These are phyloP conservation scores for Cetraspora pellucida DNA, from an alignment of 192 early-diverging fungal species.

Conservation along the genomic window DNA sequence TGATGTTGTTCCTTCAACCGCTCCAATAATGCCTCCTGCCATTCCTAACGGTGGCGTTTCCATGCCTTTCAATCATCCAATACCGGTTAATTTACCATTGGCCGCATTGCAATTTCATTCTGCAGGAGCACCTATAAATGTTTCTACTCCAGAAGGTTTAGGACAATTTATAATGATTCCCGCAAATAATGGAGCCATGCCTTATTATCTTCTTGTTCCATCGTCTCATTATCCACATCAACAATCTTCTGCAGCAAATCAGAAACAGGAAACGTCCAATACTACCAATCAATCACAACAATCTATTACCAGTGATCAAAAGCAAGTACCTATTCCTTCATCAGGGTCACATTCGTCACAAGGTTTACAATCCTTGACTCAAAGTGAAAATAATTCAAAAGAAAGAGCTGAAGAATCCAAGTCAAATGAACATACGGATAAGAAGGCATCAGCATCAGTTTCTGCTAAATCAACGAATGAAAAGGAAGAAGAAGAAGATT, in stretches of 20 bases:
- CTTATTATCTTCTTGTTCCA: slow-evolving; percentile 12
- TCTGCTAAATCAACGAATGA: neutral
- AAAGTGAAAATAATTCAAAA: neutral
- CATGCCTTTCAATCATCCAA: neutral
- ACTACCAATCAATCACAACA: neutral
- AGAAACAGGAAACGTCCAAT: neutral
- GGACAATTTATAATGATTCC: slow-evolving; percentile 21
- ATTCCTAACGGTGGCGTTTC: neutral
- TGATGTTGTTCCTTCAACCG: neutral
- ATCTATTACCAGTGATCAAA: neutral
- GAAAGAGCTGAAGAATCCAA: neutral
- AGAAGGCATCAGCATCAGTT: neutral
- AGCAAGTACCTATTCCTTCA: too few relatives aligned
- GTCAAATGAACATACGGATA: neutral
- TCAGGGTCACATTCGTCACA: too few relatives aligned
- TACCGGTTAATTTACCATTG: neutral
- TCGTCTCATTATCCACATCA: neutral
- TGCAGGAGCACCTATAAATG: neutral
- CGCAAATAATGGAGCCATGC: neutral
- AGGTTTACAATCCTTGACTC: neutral
- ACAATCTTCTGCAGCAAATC: neutral
- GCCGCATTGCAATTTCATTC: neutral
- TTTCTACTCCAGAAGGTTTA: neutral
- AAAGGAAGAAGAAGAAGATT: neutral
- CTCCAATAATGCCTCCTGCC: neutral